Evolutionary conservation across 805 yeast species (phyloP), one percentile per base, ranked within the genome.

Genomic region (Barnettozyma botsteinii): DNA sequence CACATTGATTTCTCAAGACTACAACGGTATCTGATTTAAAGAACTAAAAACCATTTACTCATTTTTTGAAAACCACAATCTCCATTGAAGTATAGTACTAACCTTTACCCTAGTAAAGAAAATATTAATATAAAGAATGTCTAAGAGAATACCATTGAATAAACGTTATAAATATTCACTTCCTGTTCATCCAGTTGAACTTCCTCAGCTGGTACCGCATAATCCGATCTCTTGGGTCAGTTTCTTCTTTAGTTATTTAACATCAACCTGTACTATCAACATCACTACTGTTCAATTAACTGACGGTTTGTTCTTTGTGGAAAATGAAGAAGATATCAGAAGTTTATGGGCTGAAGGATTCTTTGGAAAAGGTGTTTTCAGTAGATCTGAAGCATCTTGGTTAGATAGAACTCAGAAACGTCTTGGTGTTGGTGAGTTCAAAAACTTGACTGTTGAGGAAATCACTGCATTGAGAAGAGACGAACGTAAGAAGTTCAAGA

Each of bases 381-480:
- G 96, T 26, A 69, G 98, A 47, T 83, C 95, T 42, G 97, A 93
- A 56, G 96, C 98, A 0, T 77, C 96, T 0, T 93, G 98, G 97
- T 61, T 57, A 33, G 67, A 66, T n/a, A 69, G 97, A 39, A 77
- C 86, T 1, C 61, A 64, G 24, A 67, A 79, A 34, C 60, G 86
- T 31, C 61, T 84, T 20, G 71, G 73, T 12, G 53, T 75, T 28
- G 70, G 70, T 36, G 55, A 62, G 35, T 52, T 54, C 47, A 48
- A 51, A 41, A 31, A 52, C 20, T 52, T 64, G 15, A 67, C 81
- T 17, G 69, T 78, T 45, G 98, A 93, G 62, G 95, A 86, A 45
- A 60, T 91, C 23, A 89, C 96, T 1, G 72, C 74, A 33, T 61
- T 68, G 18, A 67, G 98, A 52, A 68, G 98, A 43, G 69, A 69